Percentiles rank a stretch among this genome's conserved stretches.
phyloP scores from a whole-genome alignment of 2,329 filamentous ascomycete species.

The Rutstroemia sp. region DNA sequence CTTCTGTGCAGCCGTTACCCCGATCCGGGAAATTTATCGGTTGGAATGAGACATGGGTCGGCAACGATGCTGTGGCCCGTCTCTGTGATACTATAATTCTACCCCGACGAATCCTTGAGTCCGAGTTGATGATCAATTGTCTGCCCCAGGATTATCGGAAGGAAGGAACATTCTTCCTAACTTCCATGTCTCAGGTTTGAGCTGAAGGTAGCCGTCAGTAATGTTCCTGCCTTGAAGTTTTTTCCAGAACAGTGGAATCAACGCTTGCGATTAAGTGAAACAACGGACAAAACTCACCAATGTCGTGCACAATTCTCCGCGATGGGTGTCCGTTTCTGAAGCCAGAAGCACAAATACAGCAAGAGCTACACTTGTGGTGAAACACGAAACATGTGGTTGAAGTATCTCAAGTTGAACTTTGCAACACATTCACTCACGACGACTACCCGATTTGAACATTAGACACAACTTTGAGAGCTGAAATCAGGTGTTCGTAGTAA shows the following conservation, averaged over 20 bases:
- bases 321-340: background rate
- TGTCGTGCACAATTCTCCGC: constrained; percentile 5
- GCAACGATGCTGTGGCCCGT: constrained; percentile 6
- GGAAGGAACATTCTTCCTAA: constrained; percentile 9
- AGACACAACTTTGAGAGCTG: too few species aligned
- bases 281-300: background rate
- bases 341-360: background rate
- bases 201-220: constrained; percentile 1
- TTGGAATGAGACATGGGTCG: constrained; percentile 8
- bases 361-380: constrained; percentile 4
- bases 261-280: background rate
- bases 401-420: constrained; percentile 4
- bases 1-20: background rate
- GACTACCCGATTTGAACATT: constrained; percentile 1
- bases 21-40: constrained; percentile 5
- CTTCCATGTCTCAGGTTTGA: constrained; percentile 6
- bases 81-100: background rate
- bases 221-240: constrained; percentile 4
- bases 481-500: too few species aligned
- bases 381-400: constrained; percentile 1
- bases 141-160: background rate
- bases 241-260: background rate
- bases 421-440: constrained; percentile 1
- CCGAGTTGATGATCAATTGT: background rate
- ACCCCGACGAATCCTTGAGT: background rate